A percentile compares a stretch with the other conserved stretches of the same genome.
phyloP scores from a whole-genome alignment of 1,284 basidiomycete species.

The Malassezia slooffiae region DNA sequence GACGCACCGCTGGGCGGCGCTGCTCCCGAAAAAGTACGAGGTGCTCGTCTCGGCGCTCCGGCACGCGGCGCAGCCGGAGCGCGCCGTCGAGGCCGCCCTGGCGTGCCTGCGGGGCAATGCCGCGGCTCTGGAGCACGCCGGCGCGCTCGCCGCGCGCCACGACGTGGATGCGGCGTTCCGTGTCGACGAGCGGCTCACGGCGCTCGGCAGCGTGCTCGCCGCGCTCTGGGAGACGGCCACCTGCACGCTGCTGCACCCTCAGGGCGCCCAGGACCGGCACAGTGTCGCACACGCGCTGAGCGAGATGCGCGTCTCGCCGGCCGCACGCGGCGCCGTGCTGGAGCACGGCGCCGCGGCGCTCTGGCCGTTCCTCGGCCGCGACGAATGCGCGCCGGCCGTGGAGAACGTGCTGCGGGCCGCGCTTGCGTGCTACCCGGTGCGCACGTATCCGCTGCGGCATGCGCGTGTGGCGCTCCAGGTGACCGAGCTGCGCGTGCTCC shows the following conservation, averaged over 20 bases:
- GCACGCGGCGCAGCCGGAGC: slow-evolving; percentile 6
- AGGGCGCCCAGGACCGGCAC: slow-evolving; percentile 9
- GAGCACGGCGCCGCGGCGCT: slow-evolving; percentile 20
- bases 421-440: slow-evolving; percentile 11
- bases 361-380: slow-evolving; percentile 19
- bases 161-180: no score
- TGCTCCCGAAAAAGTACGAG: slow-evolving; percentile 19
- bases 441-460: slow-evolving; percentile 19
- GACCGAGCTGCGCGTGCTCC: slow-evolving; percentile 22
- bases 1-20: slow-evolving; percentile 5
- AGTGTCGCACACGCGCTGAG: slow-evolving; percentile 15
- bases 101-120: background rate
- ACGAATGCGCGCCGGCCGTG: slow-evolving; percentile 18
- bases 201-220: no score
- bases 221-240: no score
- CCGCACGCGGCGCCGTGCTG: slow-evolving; percentile 18
- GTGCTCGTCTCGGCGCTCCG: slow-evolving; percentile 22
- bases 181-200: no score
- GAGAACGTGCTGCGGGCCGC: slow-evolving; percentile 12
- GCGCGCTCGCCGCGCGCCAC: no score
- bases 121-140: no score
- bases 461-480: slow-evolving; percentile 17
- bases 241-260: slow-evolving; percentile 16
- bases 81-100: slow-evolving; percentile 4
- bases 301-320: background rate